Percentiles rank a stretch among this genome's conserved stretches.
Conservation (phyloP, 176 grass and related monocot species). For the Paspalum notatum region DNA sequence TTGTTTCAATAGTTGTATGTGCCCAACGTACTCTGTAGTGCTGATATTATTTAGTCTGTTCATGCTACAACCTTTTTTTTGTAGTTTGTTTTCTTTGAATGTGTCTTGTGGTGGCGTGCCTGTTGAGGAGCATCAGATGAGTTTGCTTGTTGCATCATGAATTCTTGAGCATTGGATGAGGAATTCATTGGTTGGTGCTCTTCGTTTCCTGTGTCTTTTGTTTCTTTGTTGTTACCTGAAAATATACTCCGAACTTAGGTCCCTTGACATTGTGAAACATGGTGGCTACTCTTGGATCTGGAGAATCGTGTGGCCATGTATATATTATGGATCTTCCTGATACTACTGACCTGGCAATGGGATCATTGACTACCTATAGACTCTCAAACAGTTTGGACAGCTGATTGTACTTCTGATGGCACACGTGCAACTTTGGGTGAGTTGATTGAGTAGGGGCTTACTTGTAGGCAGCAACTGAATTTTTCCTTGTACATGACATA, state of each 20-base stretch:
- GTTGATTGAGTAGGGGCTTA: slow-evolving; percentile 30
- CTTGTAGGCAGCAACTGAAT: not conserved
- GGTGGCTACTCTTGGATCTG: slow-evolving; percentile 68
- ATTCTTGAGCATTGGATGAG: not conserved
- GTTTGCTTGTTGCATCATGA: not conserved
- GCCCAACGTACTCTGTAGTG: not conserved
- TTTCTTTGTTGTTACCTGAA: slow-evolving; percentile 3
- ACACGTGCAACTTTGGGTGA: slow-evolving; percentile 63
- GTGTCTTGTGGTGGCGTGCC: not conserved
- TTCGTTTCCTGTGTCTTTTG: not conserved
- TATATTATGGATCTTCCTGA: slow-evolving; percentile 60
- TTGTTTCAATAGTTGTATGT: not conserved
- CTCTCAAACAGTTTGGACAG: slow-evolving; percentile 62
- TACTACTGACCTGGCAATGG: slow-evolving; percentile 32
- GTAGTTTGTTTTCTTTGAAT: not conserved
- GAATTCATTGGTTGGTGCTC: not conserved
- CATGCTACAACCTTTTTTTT: not conserved
- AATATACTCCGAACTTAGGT: slow-evolving; percentile 41
- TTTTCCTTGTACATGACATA: not conserved
- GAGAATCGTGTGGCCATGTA: slow-evolving; percentile 53
- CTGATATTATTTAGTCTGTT: not conserved
- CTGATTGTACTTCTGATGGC: slow-evolving; percentile 61
- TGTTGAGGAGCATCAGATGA: not conserved
- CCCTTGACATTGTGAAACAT: slow-evolving; percentile 69
- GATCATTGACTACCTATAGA: slow-evolving; percentile 4